Base-by-base conservation (phyloP, 441 rosid genomes). In the Cnidoscolus chayamansa region DNA sequence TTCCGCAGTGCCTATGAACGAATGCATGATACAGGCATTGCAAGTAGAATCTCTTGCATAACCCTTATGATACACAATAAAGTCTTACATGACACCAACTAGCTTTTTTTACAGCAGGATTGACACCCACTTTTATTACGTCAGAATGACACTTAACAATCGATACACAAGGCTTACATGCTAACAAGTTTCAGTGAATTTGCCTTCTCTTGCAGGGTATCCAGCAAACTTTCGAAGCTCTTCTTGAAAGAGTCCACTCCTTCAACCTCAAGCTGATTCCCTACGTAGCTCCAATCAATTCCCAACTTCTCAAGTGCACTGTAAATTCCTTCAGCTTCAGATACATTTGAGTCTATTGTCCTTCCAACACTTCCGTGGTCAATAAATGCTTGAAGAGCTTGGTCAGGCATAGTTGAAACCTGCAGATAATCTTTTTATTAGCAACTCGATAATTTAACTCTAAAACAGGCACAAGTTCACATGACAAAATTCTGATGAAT, bases 381-480 rank as follows among this genome's bases (percentile, higher is more conserved):
- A 4, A 88, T 17, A 56, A 91, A 91, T 58, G 98, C 97, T 82
- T 86, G 94, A 76, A 95, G 89, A 35, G 98, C 98, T 84, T 95
- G 98, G 83, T 95, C 99, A 0, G 99, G 99, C 99, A 95, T 95
- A 54, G 99, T 93, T 65, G 97, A 91, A 47, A 95, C 98, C 99
- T 95, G 82, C 54, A 71, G 19, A 11, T 40, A 40, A 40, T 3
- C 4, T 35, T 35, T 16, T 9, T 20, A 5, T 56, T 31, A 31
- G 12, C n/a, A 30, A 59, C 9, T 59, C 9, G 15, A 56, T 20
- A 56, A 2, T 56, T 9, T 1, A 58, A 45, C 16, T 54, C 11
- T 15, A 1, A 5, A 53, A 51, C 20, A 43, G 4, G 10, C 10
- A 45, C 32, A 51, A 11, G 31, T 30, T 4, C 9, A 67, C 31